Evolutionary conservation across 2,329 filamentous ascomycete species (phyloP).

Genomic region (Pyrenochaeta sp.): DNA sequence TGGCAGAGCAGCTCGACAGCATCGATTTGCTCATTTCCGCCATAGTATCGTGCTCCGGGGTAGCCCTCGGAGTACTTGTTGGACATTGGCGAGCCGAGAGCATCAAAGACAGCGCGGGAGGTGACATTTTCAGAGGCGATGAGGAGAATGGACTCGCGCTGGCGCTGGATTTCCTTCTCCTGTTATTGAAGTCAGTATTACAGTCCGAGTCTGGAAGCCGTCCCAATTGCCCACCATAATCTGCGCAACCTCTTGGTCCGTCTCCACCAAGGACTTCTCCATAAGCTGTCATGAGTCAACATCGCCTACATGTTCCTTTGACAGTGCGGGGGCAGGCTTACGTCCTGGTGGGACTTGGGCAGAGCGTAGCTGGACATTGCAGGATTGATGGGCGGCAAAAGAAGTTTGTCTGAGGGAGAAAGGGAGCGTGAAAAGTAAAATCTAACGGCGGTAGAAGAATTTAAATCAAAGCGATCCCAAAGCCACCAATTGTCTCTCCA

Average conservation of each 20-base stretch:
- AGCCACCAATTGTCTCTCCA: neutral
- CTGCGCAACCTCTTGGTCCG: slow-evolving; percentile 91
- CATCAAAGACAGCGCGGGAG: slow-evolving; percentile 50
- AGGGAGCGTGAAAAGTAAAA: slow-evolving; percentile 6
- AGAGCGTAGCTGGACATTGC: slow-evolving; percentile 66
- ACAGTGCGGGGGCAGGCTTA: slow-evolving; percentile 52
- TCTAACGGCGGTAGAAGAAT: slow-evolving; percentile 11
- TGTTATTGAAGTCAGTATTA: slow-evolving; percentile 51
- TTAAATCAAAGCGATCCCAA: slow-evolving; percentile 6
- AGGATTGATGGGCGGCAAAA: slow-evolving; percentile 13
- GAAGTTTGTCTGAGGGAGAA: slow-evolving; percentile 2
- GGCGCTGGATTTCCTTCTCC: slow-evolving; percentile 94
- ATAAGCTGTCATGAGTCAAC: slow-evolving; percentile 75
- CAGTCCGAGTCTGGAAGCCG: neutral
- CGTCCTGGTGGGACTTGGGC: slow-evolving; percentile 71
- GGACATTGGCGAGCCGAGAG: slow-evolving; percentile 64
- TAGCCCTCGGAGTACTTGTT: slow-evolving; percentile 99
- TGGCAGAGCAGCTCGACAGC: slow-evolving; percentile 89
- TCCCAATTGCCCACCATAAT: slow-evolving; percentile 80
- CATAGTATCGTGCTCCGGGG: slow-evolving; percentile 94
- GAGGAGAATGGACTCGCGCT: slow-evolving; percentile 92
- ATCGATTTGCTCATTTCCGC: slow-evolving; percentile 96
- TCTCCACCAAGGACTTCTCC: slow-evolving; percentile 90
- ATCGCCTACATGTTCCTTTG: slow-evolving; percentile 19
- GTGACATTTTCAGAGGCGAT: slow-evolving; percentile 53